Conservation (phyloP, 176 grass and related monocot species). For the Avena sativa region DNA sequence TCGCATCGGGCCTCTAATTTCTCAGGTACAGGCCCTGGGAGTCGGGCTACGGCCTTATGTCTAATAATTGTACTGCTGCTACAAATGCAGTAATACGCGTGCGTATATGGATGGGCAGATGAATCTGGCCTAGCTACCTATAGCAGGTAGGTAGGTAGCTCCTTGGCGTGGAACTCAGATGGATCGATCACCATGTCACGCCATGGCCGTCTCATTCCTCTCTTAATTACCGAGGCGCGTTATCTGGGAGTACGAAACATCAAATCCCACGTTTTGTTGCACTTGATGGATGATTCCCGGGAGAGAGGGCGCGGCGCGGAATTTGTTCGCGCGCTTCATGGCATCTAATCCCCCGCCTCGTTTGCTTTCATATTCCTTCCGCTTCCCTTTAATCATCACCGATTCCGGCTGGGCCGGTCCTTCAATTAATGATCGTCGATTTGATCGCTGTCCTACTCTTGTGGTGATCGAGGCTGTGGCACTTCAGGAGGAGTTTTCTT, state of each 20-base stretch:
- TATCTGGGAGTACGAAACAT: conserved; percentile 5
- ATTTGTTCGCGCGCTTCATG: not conserved
- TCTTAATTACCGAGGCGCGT: not conserved
- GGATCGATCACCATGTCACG: not conserved
- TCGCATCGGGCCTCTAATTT: too few relatives aligned
- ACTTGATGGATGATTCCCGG: not conserved
- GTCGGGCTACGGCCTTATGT: too few relatives aligned
- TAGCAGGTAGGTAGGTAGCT: not conserved
- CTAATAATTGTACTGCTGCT: too few relatives aligned
- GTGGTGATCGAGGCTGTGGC: too few relatives aligned
- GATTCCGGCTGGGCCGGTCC: not conserved
- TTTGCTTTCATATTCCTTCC: conserved; percentile 19
- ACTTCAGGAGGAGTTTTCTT: too few relatives aligned
- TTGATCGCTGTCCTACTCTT: too few relatives aligned
- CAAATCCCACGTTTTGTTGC: conserved; percentile 37
- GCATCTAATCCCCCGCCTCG: not conserved
- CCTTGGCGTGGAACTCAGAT: too few relatives aligned
- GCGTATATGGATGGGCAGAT: not conserved
- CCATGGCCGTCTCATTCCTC: not conserved
- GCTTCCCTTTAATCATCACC: not conserved
- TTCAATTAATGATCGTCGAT: too few relatives aligned
- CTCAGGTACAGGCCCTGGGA: too few relatives aligned
- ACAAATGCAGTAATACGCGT: not conserved
- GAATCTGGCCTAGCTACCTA: not conserved
- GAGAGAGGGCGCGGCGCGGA: not conserved